Base-by-base conservation (phyloP, 768 basidiomycete genomes). In the Hygrocybe punicea region DNA sequence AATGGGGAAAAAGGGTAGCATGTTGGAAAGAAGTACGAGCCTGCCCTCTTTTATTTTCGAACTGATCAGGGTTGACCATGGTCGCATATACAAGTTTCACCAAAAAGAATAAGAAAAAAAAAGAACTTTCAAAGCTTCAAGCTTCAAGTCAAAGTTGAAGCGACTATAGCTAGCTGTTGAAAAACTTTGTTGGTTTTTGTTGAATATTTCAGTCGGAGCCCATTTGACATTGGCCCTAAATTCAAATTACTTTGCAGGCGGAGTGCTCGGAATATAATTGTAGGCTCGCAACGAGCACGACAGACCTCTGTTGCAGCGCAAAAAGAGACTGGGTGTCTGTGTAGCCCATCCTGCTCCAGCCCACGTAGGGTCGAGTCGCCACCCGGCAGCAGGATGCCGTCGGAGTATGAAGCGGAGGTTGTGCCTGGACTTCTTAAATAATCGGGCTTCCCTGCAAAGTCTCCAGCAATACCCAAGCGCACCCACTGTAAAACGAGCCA, bases 21-120 rank as follows among this genome's bases (percentile, higher is more conserved):
- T 17, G 42, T 36, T 24, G 47, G 36, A 23, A 35, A 17, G 24
- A 17, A 37, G 17, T 25, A 66, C 63, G 37, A 52, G 76, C 79
- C 70, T 78, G 69, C 25, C 64, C 62, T 57, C 74, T 63, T 25
- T 73, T 69, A 40, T 65, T 53, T 51, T 71, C 69, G 51, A 74
- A 63, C 56, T 70, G 39, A 51, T 65, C 69, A 55, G 60, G 25
- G 59, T 67, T 64, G 25, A 66, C 58, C 68, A 70, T 70, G 59
- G 58, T 57, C 10, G 39, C 24, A 57, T 37, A 53, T 39, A 24
- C 44, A 52, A n/a, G 21, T 39, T 53, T 48, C 36, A 14, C 23
- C 42, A 61, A 33, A 25, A 56, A 64, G 34, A 39, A 40, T 47
- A 53, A 52, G 57, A 49, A 59, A 60, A 56, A 60, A 56, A 35